These are phyloP conservation scores for Peribolospora kevripleyi DNA, from an alignment of 768 basidiomycete species.

Conservation along the genomic window DNA sequence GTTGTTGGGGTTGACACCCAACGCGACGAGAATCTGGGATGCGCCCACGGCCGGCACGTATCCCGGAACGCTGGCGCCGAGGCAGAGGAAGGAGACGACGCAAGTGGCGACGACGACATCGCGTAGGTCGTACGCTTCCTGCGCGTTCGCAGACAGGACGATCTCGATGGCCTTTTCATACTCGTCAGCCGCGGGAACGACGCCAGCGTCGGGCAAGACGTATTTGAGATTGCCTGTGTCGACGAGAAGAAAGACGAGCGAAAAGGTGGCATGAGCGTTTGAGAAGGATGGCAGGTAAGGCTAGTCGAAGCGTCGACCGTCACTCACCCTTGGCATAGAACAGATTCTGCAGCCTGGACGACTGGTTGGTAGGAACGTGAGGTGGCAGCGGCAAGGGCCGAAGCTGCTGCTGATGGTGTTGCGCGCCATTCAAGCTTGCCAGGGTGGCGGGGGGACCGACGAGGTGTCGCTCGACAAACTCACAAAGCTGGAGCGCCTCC, in stretches of 20 bases:
- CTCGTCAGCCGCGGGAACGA: conserved; percentile 14
- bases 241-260: conserved; percentile 12
- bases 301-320: too few species aligned
- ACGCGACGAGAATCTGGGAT: not conserved
- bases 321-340: conserved; percentile 16
- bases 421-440: conserved; percentile 1
- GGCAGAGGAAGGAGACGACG: not conserved
- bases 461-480: conserved; percentile 18
- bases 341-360: conserved; percentile 27
- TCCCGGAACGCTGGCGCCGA: not conserved
- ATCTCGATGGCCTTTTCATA: conserved; percentile 27
- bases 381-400: conserved; percentile 8
- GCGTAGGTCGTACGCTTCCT: too few species aligned
- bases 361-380: conserved; percentile 17
- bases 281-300: too few species aligned
- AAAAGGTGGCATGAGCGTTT: conserved; percentile 14
- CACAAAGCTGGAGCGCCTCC: conserved; percentile 20
- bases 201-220: conserved; percentile 16
- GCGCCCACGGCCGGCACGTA: not conserved
- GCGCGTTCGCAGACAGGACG: conserved; percentile 15
- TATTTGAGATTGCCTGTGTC: conserved; percentile 8
- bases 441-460: not conserved
- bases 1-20: not conserved
- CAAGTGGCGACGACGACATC: not conserved
- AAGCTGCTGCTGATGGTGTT: conserved; percentile 3